These are phyloP conservation scores for Diplotaxis tenuifolia DNA, from an alignment of 345 rosid species.

Conservation along the genomic window DNA sequence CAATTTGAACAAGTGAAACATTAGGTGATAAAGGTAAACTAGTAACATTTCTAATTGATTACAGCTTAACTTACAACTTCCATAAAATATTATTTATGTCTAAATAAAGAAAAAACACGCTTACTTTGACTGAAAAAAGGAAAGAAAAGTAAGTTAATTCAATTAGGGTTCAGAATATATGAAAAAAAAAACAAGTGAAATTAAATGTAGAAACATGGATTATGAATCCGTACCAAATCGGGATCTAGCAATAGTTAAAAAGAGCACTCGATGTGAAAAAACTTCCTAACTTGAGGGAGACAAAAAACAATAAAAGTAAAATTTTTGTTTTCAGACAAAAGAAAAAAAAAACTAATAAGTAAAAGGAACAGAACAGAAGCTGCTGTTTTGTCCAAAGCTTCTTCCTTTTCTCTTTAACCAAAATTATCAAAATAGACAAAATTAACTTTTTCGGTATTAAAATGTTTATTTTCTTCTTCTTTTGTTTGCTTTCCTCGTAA, in stretches of 20 bases:
- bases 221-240: conserved; percentile 40
- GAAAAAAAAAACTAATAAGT: neutral
- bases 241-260: conserved; percentile 36
- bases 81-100: neutral
- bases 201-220: conserved; percentile 19
- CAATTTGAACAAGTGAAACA: too few relatives aligned
- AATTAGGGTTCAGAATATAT: neutral
- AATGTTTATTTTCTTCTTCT: neutral
- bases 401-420: conserved; percentile 36
- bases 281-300: conserved; percentile 41
- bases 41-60: neutral
- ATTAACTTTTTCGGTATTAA: conserved; percentile 19
- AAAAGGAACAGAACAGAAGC: conserved; percentile 39
- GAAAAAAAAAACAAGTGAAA: neutral
- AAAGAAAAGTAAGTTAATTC: neutral
- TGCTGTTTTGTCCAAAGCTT: conserved; percentile 41
- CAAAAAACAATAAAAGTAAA: conserved; percentile 33
- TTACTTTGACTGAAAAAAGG: neutral
- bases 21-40: too few relatives aligned
- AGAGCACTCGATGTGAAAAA: conserved; percentile 28
- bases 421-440: conserved; percentile 22
- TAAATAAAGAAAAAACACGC: neutral
- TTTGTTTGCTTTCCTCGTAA: conserved; percentile 32
- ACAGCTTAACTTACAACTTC: neutral
- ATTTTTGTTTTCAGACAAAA: neutral